Evolutionary conservation across 2,329 filamentous ascomycete genomes (phyloP), one percentile per base, ranked within the genome.

Genomic region (Ophiostoma ulmi): DNA sequence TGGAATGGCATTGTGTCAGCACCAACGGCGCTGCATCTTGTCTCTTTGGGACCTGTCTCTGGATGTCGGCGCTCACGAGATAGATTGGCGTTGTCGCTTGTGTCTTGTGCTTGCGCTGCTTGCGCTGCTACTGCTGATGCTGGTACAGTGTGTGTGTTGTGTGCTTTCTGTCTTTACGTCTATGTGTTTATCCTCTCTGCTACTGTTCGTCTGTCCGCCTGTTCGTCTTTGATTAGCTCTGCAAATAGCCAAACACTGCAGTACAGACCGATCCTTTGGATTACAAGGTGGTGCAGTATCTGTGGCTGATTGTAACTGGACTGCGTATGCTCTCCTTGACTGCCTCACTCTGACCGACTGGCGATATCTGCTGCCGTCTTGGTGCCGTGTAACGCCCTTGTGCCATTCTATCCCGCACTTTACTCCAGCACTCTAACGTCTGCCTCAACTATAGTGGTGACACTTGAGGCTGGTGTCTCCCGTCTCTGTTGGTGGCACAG

Each of bases 401-500:
- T 17, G 39, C 39, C 39, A 4, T 31, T 31, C 31, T 4, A 31
- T 39, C 38, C 38, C 38, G 44, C 6, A 48, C 44, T n/a, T 20
- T 48, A 48, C 44, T 3, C 44, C 44, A 48, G 17, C 44, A 48
- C 44, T 8, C 44, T n/a, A 48, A 20, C 17, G 44, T 48, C 14
- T 48, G 44, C 44, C 44, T 48, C 44, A 48, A 48, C 14, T 48
- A 48, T 31, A 14, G n/a, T 26, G 52, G 52, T 58, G 52, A 14
- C 52, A 58, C 52, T 26, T 58, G 52, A 58, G 52, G 52, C 52
- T 58, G 52, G 52, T 58, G 22, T 22, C n/a, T 58, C 52, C 52
- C 52, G 52, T 26, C 52, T 26, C 44, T 58, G 52, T 58, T 31
- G n/a, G 52, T 58, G 52, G 31, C 52, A 6, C 52, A n/a, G 52